Conservation (phyloP, 495 filamentous ascomycete genomes). For the Lindgomyces ingoldianus region DNA sequence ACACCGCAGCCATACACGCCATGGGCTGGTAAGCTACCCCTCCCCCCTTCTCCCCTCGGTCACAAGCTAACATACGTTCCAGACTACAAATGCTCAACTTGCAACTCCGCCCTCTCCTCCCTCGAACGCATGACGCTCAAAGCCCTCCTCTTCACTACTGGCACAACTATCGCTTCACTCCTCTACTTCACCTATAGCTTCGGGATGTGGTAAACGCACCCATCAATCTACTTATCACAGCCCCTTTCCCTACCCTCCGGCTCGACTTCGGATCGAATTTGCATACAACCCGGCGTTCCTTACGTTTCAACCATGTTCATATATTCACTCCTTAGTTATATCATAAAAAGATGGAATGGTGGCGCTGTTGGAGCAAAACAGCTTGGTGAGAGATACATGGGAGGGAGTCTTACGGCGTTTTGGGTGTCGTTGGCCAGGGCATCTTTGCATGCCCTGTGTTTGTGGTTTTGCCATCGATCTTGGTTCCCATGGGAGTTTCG, state of each 20-base stretch:
- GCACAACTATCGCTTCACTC: constrained; percentile 77
- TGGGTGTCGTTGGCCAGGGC: constrained; percentile 1
- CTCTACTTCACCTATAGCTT: constrained; percentile 82
- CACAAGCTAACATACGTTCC: background rate
- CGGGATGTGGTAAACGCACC: constrained; percentile 54
- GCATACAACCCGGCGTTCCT: constrained; percentile 19
- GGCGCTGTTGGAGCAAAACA: background rate
- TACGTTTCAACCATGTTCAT: constrained; percentile 6
- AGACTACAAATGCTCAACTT: constrained; percentile 67
- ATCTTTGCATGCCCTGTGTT: too few relatives aligned
- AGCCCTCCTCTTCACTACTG: constrained; percentile 71
- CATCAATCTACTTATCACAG: background rate
- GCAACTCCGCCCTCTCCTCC: constrained; percentile 63
- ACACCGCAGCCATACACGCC: constrained; percentile 63
- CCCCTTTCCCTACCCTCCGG: background rate
- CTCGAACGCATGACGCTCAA: constrained; percentile 68
- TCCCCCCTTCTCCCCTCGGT: background rate
- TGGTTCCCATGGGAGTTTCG: too few relatives aligned
- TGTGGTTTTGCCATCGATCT: too few relatives aligned
- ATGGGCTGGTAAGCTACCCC: constrained; percentile 55
- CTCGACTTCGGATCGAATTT: constrained; percentile 5
- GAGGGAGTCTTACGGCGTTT: background rate
- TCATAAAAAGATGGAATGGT: constrained; percentile 7
- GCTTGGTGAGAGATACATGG: background rate
- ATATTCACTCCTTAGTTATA: constrained; percentile 30